Evolutionary conservation across 1,284 basidiomycete species (phyloP).

Genomic region (Cutaneotrichosporon arboriforme): DNA sequence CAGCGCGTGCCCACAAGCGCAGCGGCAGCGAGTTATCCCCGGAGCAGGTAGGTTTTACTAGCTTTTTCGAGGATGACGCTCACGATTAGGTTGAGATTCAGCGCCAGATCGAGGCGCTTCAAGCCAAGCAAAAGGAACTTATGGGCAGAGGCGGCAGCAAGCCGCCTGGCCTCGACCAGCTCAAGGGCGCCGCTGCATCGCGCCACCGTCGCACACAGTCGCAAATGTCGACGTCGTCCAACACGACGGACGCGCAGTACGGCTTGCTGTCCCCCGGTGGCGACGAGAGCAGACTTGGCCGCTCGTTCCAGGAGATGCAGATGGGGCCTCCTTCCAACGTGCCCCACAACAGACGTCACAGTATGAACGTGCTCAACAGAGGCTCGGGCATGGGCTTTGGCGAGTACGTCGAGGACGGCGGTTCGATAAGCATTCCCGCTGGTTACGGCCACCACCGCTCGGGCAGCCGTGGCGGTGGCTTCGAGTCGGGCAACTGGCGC

Average conservation of each 20-base stretch:
- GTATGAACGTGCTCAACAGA: conserved; percentile 69
- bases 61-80: conserved; percentile 1
- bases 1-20: conserved; percentile 48
- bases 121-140: conserved; percentile 79
- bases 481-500: conserved; percentile 70
- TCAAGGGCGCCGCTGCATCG: conserved; percentile 36
- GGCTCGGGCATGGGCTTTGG: conserved; percentile 30
- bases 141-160: conserved; percentile 70
- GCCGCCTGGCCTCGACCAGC: conserved; percentile 55
- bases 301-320: conserved; percentile 27
- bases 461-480: conserved; percentile 36
- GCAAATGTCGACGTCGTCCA: conserved; percentile 47
- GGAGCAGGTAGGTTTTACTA: conserved; percentile 61
- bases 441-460: conserved; percentile 65
- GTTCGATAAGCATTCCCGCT: conserved; percentile 29
- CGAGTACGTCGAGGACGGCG: conserved; percentile 36
- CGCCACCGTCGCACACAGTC: conserved; percentile 86
- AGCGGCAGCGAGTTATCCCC: conserved; percentile 64
- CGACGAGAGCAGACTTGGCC: conserved; percentile 3
- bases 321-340: conserved; percentile 20
- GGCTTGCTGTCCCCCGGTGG: conserved; percentile 16
- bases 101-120: conserved; percentile 81
- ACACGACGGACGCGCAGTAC: conserved; percentile 1
- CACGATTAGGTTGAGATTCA: conserved; percentile 73
- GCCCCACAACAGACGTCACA: conserved; percentile 79